Evolutionary conservation across 768 basidiomycete species (phyloP), one percentile per base, ranked within the genome.

Genomic region (Baorangia bicolor): DNA sequence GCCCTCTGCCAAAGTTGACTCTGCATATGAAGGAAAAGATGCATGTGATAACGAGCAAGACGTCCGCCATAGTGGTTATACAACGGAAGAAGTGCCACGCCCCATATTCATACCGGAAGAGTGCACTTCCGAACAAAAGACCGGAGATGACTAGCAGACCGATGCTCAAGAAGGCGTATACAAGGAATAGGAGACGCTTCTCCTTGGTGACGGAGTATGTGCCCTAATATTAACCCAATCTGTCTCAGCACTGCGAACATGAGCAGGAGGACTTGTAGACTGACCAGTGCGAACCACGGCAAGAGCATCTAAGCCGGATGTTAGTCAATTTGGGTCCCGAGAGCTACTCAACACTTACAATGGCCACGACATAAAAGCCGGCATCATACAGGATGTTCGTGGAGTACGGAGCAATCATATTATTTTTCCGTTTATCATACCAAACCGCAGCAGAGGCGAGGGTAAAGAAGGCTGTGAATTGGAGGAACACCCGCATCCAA

Each of bases 1-100:
- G 73, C 2, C 82, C 83, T 61, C 76, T 79, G 11, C 79, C 82
- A 61, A 83, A 85, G 59, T 83, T 77, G 28, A 77, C 53, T 49
- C 81, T 73, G 65, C 82, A 84, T n/a, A 78, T 43, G 41, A 82
- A 42, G 8, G 77, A 81, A 11, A 83, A 57, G 30, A 71, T 55
- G n/a, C 74, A 69, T 5, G 79, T 78, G 8, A 69, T 57, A 9
- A 81, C 62, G 31, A 77, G 66, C 16, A 82, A 64, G 25, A 76
- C 46, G 56, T 77, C 79, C 0, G 80, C 66, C 5, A 76, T 38
- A 10, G 65, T 64, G 11, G 77, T 74, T 31, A 83, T 68, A 6
- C 76, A 77, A 5, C 78, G 75, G 51, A 83, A 82, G 62, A 81
- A 81, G 6, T 73, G 66, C 71, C 71, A 72, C 12, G 23, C 35